phyloP scores from a whole-genome alignment of 2,329 filamentous ascomycete species.

The Colletotrichum tamarilloi region DNA sequence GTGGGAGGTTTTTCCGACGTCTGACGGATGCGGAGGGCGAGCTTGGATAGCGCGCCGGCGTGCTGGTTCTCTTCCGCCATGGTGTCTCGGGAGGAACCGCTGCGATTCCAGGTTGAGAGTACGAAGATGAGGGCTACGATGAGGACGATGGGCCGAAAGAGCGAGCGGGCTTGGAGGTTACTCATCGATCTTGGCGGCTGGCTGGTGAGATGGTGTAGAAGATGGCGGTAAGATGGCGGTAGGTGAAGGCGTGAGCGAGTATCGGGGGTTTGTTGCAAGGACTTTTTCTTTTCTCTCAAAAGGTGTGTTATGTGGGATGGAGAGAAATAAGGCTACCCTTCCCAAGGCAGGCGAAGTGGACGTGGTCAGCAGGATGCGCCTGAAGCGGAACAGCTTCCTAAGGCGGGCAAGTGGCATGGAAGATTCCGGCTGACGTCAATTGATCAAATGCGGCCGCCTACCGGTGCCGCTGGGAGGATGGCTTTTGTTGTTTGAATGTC shows the following conservation, averaged over 20 bases:
- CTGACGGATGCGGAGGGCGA: conserved; percentile 49
- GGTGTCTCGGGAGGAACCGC: conserved; percentile 19
- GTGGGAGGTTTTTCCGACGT: conserved; percentile 48
- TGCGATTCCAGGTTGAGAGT: conserved; percentile 8
- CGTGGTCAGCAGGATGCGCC: not conserved
- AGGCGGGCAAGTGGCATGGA: conserved; percentile 7
- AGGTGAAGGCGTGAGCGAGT: not conserved
- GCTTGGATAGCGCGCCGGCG: conserved; percentile 33
- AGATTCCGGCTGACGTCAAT: conserved; percentile 26
- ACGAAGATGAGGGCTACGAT: conserved; percentile 11
- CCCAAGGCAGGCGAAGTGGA: not conserved
- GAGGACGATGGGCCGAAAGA: conserved; percentile 19
- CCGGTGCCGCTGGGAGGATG: not conserved
- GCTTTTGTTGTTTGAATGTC: not conserved
- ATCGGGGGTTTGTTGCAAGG: not conserved
- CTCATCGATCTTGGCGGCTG: conserved; percentile 8
- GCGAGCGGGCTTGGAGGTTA: not conserved
- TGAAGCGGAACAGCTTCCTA: conserved; percentile 14
- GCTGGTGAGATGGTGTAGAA: not conserved
- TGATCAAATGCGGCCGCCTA: not conserved
- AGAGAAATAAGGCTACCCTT: not conserved
- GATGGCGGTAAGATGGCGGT: not conserved
- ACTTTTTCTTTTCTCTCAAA: not conserved
- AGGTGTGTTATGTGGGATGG: not conserved
- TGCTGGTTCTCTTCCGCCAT: conserved; percentile 19